phyloP scores from a whole-genome alignment of 768 basidiomycete species.

The Boletus tomentosulus region DNA sequence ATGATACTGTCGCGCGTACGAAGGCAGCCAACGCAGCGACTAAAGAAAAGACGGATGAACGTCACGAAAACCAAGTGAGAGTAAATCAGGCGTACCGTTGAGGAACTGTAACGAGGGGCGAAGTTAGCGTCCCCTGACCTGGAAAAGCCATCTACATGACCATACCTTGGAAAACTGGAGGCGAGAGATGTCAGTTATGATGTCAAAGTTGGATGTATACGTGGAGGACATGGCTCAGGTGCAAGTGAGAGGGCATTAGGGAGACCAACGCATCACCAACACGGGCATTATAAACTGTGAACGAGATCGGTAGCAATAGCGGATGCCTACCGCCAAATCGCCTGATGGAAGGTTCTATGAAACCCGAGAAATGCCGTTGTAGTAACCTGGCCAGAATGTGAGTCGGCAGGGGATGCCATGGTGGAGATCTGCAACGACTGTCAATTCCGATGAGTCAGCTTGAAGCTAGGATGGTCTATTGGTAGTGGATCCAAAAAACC shows the following conservation, averaged over 20 bases:
- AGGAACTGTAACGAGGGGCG: conserved; percentile 6
- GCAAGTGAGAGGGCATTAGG: background rate
- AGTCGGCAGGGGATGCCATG: no score
- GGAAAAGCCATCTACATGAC: background rate
- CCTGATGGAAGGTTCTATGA: background rate
- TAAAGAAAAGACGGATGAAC: background rate
- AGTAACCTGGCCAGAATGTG: no score
- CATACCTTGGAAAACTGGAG: conserved; percentile 23
- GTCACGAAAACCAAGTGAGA: background rate
- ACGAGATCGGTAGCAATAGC: background rate
- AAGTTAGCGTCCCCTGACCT: background rate
- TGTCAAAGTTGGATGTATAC: no score
- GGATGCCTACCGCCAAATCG: background rate
- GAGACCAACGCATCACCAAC: no score
- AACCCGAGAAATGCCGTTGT: background rate
- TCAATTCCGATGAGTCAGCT: no score
- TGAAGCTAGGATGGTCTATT: no score
- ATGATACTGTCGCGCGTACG: conserved; percentile 4
- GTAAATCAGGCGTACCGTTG: conserved; percentile 10
- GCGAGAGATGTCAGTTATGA: conserved; percentile 9
- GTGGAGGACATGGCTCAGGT: conserved; percentile 6
- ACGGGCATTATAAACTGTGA: background rate
- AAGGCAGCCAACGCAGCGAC: conserved; percentile 19
- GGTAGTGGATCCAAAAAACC: no score
- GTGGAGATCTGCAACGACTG: no score